Evolutionary conservation across 2,329 filamentous ascomycete species (phyloP).

Genomic region (Scedosporium dehoogii): DNA sequence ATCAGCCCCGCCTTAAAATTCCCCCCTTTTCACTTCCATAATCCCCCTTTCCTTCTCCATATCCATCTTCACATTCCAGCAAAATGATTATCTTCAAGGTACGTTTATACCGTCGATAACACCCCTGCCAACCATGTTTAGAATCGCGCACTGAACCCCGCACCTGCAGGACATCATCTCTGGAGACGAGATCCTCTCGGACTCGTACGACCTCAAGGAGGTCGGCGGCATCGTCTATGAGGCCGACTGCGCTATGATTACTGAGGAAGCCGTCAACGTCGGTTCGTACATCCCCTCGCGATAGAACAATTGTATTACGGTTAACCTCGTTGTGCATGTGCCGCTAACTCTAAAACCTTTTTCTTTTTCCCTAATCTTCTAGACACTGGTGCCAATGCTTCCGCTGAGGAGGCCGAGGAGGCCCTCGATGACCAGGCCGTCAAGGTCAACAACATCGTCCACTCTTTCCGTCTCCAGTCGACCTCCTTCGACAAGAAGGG

Average conservation of each 20-base stretch:
- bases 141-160: slow-evolving; percentile 15
- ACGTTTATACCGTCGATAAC: slow-evolving; percentile 18
- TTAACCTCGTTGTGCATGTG: background rate
- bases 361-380: slow-evolving; percentile 1
- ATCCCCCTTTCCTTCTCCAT: background rate
- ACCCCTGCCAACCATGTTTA: background rate
- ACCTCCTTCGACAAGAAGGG: slow-evolving; percentile 80
- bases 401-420: slow-evolving; percentile 80
- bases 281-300: slow-evolving; percentile 38
- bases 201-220: slow-evolving; percentile 79
- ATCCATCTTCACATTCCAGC: slow-evolving; percentile 25
- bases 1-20: slow-evolving; percentile 5
- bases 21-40: slow-evolving; percentile 12
- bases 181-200: slow-evolving; percentile 93
- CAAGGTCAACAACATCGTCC: slow-evolving; percentile 85
- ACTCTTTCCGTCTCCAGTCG: slow-evolving; percentile 80
- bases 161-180: slow-evolving; percentile 68
- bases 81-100: slow-evolving; percentile 71
- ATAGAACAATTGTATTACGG: slow-evolving; percentile 2
- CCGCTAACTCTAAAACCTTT: background rate
- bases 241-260: slow-evolving; percentile 86
- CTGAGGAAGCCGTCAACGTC: slow-evolving; percentile 62
- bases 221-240: slow-evolving; percentile 77
- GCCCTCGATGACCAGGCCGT: slow-evolving; percentile 57
- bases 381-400: slow-evolving; percentile 94